Conservation (phyloP, 306 rosid genomes). For the Geum urbanum region DNA sequence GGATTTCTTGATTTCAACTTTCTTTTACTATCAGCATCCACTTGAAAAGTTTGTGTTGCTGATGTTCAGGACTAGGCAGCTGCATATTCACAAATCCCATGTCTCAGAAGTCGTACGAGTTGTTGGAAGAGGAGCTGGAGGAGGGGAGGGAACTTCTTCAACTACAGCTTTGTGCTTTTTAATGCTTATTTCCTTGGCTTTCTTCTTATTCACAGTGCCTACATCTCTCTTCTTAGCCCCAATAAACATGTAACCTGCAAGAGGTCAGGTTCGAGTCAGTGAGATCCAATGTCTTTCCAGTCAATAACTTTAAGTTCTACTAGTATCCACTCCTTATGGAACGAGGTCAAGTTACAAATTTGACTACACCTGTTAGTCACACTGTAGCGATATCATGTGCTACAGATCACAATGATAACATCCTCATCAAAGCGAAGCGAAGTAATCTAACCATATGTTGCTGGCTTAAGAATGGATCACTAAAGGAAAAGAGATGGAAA, state of each 20-base stretch:
- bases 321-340: background rate
- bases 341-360: conserved; percentile 7
- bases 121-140: conserved; percentile 30
- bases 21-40: conserved; percentile 63
- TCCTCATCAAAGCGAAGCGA: background rate
- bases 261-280: conserved; percentile 23
- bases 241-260: conserved; percentile 67
- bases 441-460: background rate
- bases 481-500: background rate
- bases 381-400: background rate
- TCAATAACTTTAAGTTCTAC: conserved; percentile 10
- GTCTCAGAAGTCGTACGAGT: conserved; percentile 33
- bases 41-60: conserved; percentile 44
- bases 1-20: conserved; percentile 39
- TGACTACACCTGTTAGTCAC: background rate
- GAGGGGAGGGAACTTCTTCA: conserved; percentile 28
- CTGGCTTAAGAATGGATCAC: background rate
- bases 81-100: conserved; percentile 23
- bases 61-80: conserved; percentile 47
- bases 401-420: background rate
- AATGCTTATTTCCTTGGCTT: conserved; percentile 28
- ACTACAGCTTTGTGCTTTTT: conserved; percentile 32
- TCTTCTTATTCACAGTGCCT: conserved; percentile 21
- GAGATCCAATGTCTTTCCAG: conserved; percentile 13
- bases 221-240: conserved; percentile 47